Percentiles rank a stretch among this genome's conserved stretches.
phyloP scores from a whole-genome alignment of 1,284 basidiomycete species.

The Trichosporon ovoides region DNA sequence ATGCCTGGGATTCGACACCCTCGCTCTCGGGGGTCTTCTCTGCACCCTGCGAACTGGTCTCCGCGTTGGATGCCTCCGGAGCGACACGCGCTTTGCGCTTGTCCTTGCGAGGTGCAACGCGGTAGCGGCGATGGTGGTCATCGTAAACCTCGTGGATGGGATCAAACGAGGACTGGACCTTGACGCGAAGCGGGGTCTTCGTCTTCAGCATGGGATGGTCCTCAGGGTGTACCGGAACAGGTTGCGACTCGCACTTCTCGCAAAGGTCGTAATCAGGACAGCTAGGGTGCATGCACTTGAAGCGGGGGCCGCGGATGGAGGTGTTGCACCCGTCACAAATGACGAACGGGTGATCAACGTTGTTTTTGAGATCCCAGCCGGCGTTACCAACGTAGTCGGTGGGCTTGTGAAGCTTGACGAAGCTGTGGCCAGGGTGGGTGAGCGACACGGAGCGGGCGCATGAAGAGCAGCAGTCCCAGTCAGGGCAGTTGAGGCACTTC shows the following conservation, averaged over 20 bases:
- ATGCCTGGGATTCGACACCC: not conserved
- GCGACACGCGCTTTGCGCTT: not conserved
- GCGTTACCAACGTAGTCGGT: slow-evolving; percentile 50
- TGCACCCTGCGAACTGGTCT: not conserved
- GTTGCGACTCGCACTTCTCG: slow-evolving; percentile 70
- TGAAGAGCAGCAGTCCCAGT: slow-evolving; percentile 57
- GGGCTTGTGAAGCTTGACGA: slow-evolving; percentile 60
- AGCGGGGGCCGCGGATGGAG: slow-evolving; percentile 38
- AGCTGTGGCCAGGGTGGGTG: slow-evolving; percentile 72
- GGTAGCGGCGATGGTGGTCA: slow-evolving; percentile 17
- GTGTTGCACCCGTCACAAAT: slow-evolving; percentile 45
- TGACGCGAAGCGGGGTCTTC: slow-evolving; percentile 49
- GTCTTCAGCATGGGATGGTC: slow-evolving; percentile 77
- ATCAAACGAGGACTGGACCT: slow-evolving; percentile 29
- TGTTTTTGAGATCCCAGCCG: slow-evolving; percentile 51
- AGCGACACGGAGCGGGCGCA: slow-evolving; percentile 63
- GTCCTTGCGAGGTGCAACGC: not conserved
- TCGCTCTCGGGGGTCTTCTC: not conserved
- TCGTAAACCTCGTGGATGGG: slow-evolving; percentile 20
- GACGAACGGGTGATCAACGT: slow-evolving; percentile 33
- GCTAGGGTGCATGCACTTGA: slow-evolving; percentile 67
- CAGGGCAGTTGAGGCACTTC: slow-evolving; percentile 49
- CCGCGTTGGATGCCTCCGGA: not conserved
- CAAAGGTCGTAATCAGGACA: slow-evolving; percentile 84
- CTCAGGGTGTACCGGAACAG: slow-evolving; percentile 67